A percentile compares a stretch with the other conserved stretches of the same genome.
These are phyloP conservation scores for Pythium aristosporum DNA, from an alignment of 352 stramenopile genomes.

Conservation along the genomic window DNA sequence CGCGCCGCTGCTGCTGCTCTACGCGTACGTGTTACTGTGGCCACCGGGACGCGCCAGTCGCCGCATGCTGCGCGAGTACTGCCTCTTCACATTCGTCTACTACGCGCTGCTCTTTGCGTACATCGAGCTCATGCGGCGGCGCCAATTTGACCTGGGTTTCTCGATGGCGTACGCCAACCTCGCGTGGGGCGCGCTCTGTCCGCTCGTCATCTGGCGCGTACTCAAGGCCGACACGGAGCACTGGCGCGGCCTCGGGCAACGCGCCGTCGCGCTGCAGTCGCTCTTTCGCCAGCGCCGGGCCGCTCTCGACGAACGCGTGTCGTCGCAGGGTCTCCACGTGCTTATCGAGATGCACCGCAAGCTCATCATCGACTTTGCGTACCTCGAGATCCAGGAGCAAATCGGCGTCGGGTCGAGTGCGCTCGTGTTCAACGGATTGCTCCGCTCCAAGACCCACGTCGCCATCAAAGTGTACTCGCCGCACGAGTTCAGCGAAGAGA, in stretches of 20 bases:
- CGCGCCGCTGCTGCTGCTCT: constrained; percentile 34
- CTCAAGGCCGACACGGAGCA: constrained; percentile 37
- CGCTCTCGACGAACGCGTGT: constrained; percentile 28
- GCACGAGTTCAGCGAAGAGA: constrained; percentile 47
- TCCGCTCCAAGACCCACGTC: constrained; percentile 50
- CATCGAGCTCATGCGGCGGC: constrained; percentile 35
- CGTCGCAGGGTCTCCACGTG: constrained; percentile 51
- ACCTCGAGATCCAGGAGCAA: constrained; percentile 51
- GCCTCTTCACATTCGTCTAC: constrained; percentile 37
- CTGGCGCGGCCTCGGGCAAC: constrained; percentile 44
- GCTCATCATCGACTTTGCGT: constrained; percentile 75
- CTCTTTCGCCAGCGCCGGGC: constrained; percentile 33
- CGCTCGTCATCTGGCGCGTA: constrained; percentile 57
- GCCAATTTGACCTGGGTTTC: constrained; percentile 32
- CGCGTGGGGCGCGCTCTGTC: constrained; percentile 51
- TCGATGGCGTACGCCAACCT: constrained; percentile 37
- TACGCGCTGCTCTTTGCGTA: constrained; percentile 22
- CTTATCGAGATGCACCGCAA: constrained; percentile 71
- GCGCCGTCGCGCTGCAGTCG: constrained; percentile 51
- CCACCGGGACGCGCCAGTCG: constrained; percentile 45
- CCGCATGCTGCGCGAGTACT: constrained; percentile 57
- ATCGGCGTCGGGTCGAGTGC: constrained; percentile 54
- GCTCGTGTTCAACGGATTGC: constrained; percentile 57
- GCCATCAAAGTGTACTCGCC: constrained; percentile 84
- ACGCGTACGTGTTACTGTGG: constrained; percentile 39